Conservation (phyloP, 257 asterid genomes). For the Leonotis leonurus region DNA sequence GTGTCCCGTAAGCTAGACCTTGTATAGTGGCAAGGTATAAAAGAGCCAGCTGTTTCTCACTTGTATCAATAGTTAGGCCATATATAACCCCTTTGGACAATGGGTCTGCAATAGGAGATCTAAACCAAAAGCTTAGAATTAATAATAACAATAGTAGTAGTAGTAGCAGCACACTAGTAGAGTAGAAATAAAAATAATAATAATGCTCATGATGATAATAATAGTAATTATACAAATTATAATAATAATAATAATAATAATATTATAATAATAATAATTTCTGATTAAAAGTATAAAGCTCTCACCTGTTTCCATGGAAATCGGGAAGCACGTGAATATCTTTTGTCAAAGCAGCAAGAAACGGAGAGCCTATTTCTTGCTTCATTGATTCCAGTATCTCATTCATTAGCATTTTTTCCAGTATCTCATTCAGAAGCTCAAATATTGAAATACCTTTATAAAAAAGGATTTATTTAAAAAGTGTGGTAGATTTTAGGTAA, state of each 20-base stretch:
- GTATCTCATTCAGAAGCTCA: conserved; percentile 69
- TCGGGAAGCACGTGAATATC: conserved; percentile 85
- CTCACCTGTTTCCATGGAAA: conserved; percentile 96
- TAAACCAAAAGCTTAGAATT: conserved; percentile 32
- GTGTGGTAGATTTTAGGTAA: background rate
- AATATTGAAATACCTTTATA: conserved; percentile 64
- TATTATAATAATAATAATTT: background rate
- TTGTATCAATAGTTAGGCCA: conserved; percentile 82
- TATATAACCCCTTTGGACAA: conserved; percentile 69
- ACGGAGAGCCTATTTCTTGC: conserved; percentile 53
- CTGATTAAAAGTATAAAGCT: background rate
- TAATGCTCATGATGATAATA: too few relatives aligned
- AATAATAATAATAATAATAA: too few relatives aligned
- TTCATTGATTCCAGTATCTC: conserved; percentile 61
- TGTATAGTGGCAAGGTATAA: conserved; percentile 82
- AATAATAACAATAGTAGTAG: conserved; percentile 14
- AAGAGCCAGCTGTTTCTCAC: conserved; percentile 87
- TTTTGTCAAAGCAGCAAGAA: conserved; percentile 71
- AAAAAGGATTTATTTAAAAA: conserved; percentile 14
- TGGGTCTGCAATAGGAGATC: conserved; percentile 99
- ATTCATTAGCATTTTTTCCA: conserved; percentile 59
- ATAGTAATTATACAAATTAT: too few relatives aligned
- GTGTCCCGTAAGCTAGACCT: conserved; percentile 91
- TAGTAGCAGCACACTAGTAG: too few relatives aligned
- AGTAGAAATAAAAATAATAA: too few relatives aligned